Evolutionary conservation across 2,329 filamentous ascomycete genomes (phyloP).

Genomic region (Botrytis aclada): DNA sequence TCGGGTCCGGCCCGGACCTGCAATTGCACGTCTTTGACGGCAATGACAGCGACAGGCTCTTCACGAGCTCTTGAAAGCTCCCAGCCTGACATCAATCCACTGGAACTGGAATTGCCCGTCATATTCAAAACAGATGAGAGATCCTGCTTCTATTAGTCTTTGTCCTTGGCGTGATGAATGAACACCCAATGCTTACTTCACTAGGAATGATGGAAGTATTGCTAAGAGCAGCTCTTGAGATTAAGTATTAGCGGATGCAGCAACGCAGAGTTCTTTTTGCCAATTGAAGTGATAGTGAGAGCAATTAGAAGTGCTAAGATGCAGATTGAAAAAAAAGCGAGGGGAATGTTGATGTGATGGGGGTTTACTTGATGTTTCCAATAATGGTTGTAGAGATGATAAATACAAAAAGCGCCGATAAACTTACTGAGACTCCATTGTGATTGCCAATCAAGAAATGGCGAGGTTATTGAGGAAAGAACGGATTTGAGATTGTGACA

Average conservation of each 20-base stretch:
- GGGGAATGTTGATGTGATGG: not conserved
- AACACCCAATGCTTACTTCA: not conserved
- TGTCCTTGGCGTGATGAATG: not conserved
- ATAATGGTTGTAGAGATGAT: not conserved
- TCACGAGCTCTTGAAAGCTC: not conserved
- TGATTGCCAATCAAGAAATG: not conserved
- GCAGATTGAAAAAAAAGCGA: not conserved
- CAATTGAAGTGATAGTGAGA: not conserved
- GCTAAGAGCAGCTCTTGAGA: not conserved
- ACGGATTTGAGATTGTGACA: not conserved
- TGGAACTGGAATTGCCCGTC: fast-evolving
- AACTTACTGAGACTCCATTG: constrained; percentile 6
- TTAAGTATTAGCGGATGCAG: not conserved
- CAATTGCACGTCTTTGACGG: not conserved
- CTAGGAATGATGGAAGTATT: too few relatives aligned
- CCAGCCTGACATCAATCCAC: not conserved
- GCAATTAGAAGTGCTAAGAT: not conserved
- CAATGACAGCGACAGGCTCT: constrained; percentile 8
- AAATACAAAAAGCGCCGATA: not conserved
- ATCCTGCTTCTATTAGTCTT: not conserved
- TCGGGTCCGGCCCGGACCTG: constrained; percentile 41
- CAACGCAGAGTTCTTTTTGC: not conserved
- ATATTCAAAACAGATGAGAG: not conserved
- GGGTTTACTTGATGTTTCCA: not conserved
- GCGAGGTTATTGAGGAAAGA: not conserved